phyloP scores from a whole-genome alignment of 2,329 filamentous ascomycete genomes.

The Cladophialophora bantiana region DNA sequence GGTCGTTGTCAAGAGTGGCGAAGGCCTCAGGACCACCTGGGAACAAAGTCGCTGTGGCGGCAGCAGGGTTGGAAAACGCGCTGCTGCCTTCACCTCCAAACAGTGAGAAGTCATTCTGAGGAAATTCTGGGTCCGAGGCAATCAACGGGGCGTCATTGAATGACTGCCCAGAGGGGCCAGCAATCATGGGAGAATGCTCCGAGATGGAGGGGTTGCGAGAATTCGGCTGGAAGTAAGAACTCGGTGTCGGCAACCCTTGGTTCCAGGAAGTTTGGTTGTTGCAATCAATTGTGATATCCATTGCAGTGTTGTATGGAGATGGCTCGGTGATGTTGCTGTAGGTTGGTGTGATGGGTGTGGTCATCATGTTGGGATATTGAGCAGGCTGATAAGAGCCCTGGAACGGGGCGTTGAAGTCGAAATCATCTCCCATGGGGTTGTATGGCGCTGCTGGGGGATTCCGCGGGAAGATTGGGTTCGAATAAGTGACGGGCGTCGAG shows the following conservation, averaged over 20 bases:
- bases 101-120: constrained; percentile 36
- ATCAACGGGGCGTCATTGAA: constrained; percentile 31
- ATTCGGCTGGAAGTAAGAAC: constrained; percentile 35
- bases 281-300: constrained; percentile 35
- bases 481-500: constrained; percentile 32
- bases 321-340: constrained; percentile 41
- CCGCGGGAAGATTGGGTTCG: constrained; percentile 38
- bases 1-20: constrained; percentile 35
- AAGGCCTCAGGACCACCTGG: constrained; percentile 35
- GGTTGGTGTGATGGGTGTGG: constrained; percentile 39
- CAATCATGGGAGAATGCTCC: constrained; percentile 38
- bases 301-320: constrained; percentile 33
- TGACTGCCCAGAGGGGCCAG: constrained; percentile 31
- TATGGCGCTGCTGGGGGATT: constrained; percentile 24
- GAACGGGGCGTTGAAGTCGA: constrained; percentile 34
- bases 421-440: constrained; percentile 28
- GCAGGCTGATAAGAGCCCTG: constrained; percentile 26
- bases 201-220: constrained; percentile 41
- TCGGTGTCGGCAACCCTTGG: constrained; percentile 38
- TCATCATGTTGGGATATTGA: constrained; percentile 38
- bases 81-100: constrained; percentile 35
- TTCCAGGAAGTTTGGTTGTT: constrained; percentile 30
- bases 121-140: constrained; percentile 31
- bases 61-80: constrained; percentile 39
- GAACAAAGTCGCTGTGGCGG: constrained; percentile 39